phyloP scores from a whole-genome alignment of 2,329 filamentous ascomycete species.

The Sporothrix humicola region DNA sequence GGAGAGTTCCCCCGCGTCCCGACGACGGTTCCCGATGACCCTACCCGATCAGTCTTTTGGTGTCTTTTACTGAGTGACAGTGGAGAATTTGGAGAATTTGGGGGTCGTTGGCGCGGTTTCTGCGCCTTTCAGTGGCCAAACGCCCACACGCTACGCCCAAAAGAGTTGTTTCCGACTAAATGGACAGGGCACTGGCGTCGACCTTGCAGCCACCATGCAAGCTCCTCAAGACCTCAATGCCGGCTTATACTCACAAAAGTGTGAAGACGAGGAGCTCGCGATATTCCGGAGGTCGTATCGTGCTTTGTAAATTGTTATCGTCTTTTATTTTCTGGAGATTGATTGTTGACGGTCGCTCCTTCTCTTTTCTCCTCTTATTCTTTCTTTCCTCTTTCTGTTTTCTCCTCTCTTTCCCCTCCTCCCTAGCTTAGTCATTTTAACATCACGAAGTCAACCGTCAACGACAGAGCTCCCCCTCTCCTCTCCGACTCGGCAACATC shows the following conservation, averaged over 20 bases:
- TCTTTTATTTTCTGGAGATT: not conserved
- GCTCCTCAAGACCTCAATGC: not conserved
- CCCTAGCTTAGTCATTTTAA: not conserved
- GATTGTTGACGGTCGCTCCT: not conserved
- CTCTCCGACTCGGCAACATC: not conserved
- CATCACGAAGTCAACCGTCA: not conserved
- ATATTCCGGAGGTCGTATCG: not conserved
- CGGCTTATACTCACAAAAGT: conserved; percentile 8
- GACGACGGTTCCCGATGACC: conserved; percentile 30
- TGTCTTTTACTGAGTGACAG: not conserved
- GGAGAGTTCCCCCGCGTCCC: conserved; percentile 32
- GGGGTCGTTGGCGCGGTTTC: not conserved
- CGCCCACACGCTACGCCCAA: conserved; percentile 1
- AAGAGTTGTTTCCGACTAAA: not conserved
- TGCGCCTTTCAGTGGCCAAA: not conserved
- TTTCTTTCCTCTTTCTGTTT: not conserved
- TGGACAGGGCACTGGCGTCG: not conserved
- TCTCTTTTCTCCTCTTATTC: not conserved
- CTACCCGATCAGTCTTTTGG: conserved; percentile 22
- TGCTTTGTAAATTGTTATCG: not conserved
- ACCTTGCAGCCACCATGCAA: no score
- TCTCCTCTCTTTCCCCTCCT: not conserved
- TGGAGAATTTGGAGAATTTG: not conserved
- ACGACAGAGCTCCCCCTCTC: not conserved
- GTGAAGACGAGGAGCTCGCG: not conserved